These are phyloP conservation scores for Piedraia hortae DNA, from an alignment of 2,329 filamentous ascomycete species.

Conservation along the genomic window DNA sequence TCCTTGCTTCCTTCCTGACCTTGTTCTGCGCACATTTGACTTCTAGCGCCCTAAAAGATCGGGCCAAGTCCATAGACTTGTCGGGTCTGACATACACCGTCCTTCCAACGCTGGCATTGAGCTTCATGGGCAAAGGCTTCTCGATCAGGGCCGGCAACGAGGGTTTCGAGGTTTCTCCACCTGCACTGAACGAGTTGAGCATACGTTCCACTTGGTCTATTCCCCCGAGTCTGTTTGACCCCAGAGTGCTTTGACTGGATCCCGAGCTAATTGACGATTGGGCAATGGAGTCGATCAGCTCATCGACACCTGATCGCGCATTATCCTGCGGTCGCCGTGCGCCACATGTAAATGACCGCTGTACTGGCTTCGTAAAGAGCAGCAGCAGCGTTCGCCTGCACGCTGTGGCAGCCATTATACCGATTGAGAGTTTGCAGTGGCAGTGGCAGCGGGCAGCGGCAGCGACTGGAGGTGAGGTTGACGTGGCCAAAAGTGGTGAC, in stretches of 20 bases:
- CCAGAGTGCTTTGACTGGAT: constrained; percentile 1
- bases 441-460: no score
- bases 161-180: constrained; percentile 1
- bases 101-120: constrained; percentile 16
- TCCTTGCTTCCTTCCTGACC: constrained; percentile 26
- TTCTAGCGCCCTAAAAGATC: constrained; percentile 20
- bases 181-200: no score
- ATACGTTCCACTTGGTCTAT: no score
- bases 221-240: background rate
- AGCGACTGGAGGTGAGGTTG: no score
- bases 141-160: constrained; percentile 1
- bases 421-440: no score
- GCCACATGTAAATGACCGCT: no score
- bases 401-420: no score
- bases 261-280: constrained; percentile 3
- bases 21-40: constrained; percentile 25
- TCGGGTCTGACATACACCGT: constrained; percentile 13
- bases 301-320: background rate
- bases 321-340: background rate
- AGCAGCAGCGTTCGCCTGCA: no score
- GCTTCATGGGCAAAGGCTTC: constrained; percentile 6
- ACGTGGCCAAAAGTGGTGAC: no score
- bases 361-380: no score
- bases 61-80: constrained; percentile 19
- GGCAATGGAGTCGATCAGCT: constrained; percentile 2